Evolutionary conservation across 1,284 basidiomycete species (phyloP).

Genomic region (Papiliotrema flavescens): DNA sequence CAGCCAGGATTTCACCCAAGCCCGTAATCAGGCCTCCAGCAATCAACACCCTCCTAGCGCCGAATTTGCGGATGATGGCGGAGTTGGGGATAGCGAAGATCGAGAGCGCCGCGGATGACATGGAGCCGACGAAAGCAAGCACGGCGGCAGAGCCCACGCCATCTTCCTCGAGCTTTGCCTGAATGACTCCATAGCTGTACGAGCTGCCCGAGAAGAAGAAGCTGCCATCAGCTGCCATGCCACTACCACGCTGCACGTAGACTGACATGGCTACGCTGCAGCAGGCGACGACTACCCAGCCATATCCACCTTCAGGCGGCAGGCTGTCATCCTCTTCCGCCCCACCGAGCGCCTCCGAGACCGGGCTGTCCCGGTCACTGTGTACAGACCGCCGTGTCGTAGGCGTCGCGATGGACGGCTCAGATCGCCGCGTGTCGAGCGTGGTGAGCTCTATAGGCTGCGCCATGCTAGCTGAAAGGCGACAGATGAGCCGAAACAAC

Average conservation of each 20-base stretch:
- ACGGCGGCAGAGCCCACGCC: conserved; percentile 35
- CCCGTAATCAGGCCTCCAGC: conserved; percentile 26
- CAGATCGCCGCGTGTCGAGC: too few relatives aligned
- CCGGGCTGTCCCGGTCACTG: too few relatives aligned
- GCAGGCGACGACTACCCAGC: conserved; percentile 20
- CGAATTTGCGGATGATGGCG: conserved; percentile 27
- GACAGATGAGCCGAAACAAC: too few relatives aligned
- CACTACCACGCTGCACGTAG: not conserved
- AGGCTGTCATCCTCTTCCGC: too few relatives aligned
- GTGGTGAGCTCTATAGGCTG: too few relatives aligned
- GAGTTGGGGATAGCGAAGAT: conserved; percentile 37
- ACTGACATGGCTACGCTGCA: conserved; percentile 14
- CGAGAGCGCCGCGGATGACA: conserved; percentile 29
- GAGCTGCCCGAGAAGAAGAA: conserved; percentile 32
- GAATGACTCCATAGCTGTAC: conserved; percentile 43
- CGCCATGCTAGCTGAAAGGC: too few relatives aligned
- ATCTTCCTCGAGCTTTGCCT: conserved; percentile 28
- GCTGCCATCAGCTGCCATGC: conserved; percentile 4
- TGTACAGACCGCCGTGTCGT: too few relatives aligned
- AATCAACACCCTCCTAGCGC: conserved; percentile 25
- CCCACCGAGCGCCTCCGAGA: too few relatives aligned
- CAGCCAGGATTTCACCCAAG: conserved; percentile 30
- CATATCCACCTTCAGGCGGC: conserved; percentile 16
- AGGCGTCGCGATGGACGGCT: too few relatives aligned
- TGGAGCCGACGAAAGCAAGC: conserved; percentile 39